Evolutionary conservation across 192 early-diverging fungal species (phyloP).

Genomic region (Backusella westeae): DNA sequence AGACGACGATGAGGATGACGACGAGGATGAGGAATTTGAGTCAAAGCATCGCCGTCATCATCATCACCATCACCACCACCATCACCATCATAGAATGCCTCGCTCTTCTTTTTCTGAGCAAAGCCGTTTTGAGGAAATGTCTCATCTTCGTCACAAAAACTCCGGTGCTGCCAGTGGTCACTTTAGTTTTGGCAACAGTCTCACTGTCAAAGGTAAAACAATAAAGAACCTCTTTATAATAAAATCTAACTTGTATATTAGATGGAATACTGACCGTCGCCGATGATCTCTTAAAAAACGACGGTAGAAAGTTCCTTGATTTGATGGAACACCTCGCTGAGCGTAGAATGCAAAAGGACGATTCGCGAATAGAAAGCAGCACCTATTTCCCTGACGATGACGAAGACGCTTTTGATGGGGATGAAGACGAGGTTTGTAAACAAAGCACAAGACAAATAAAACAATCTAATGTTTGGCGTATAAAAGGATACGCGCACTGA

Average conservation of each 20-base stretch:
- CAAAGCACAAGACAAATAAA: not conserved
- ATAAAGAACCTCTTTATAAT: not conserved
- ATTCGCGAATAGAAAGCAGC: conserved; percentile 56
- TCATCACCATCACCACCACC: not conserved
- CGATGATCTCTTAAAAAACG: conserved; percentile 87
- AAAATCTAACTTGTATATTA: conserved; percentile 14
- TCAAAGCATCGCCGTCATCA: not conserved
- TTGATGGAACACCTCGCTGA: conserved; percentile 96
- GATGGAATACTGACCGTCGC: conserved; percentile 73
- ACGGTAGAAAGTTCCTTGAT: conserved; percentile 94
- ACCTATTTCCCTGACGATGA: conserved; percentile 42
- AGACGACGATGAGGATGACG: not conserved
- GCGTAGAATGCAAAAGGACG: conserved; percentile 80
- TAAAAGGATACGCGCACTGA: conserved; percentile 70
- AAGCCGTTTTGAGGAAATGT: conserved; percentile 7
- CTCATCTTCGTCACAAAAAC: not conserved
- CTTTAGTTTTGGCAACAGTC: conserved; percentile 70
- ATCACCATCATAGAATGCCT: not conserved
- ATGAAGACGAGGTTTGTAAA: conserved; percentile 47
- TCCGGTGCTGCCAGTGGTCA: conserved; percentile 18
- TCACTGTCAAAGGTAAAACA: conserved; percentile 73
- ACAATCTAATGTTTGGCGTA: conserved; percentile 1
- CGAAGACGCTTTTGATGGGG: conserved; percentile 59
- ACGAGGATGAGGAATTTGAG: conserved; percentile 5
- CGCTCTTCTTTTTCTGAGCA: not conserved